A percentile compares a stretch with the other conserved stretches of the same genome.
phyloP scores from a whole-genome alignment of 75 land plant species.

The Pinus albicaulis region DNA sequence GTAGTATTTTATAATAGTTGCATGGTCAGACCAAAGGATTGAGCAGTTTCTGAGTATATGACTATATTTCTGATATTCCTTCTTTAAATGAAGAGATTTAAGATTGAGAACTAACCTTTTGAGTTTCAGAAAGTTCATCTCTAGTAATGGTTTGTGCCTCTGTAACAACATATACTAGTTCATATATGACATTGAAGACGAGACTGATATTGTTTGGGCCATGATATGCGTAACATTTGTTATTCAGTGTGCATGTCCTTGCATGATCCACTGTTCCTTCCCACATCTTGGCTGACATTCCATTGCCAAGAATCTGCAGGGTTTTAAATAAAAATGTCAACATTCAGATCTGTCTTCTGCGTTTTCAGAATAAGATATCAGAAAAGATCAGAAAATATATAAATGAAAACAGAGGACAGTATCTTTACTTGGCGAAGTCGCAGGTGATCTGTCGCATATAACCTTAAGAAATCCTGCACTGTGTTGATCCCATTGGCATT shows the following conservation, averaged over 20 bases:
- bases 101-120: constrained; percentile 52
- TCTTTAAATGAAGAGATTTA: neutral
- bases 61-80: neutral
- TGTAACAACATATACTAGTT: constrained; percentile 54
- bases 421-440: constrained; percentile 46
- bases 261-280: constrained; percentile 87
- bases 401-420: neutral
- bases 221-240: constrained; percentile 72
- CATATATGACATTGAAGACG: constrained; percentile 79
- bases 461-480: constrained; percentile 67
- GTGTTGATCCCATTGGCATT: constrained; percentile 19
- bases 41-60: neutral
- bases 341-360: neutral
- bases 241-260: constrained; percentile 81
- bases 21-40: neutral
- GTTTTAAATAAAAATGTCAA: neutral
- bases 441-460: constrained; percentile 30
- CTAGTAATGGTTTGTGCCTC: constrained; percentile 51
- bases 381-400: neutral
- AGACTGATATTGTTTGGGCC: constrained; percentile 52
- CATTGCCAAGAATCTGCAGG: constrained; percentile 83
- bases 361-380: neutral
- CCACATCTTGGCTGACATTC: constrained; percentile 99
- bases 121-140: constrained; percentile 61
- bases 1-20: neutral